Base-by-base conservation (phyloP, 176 grass and related monocot species). In the Melocanna baccifera region DNA sequence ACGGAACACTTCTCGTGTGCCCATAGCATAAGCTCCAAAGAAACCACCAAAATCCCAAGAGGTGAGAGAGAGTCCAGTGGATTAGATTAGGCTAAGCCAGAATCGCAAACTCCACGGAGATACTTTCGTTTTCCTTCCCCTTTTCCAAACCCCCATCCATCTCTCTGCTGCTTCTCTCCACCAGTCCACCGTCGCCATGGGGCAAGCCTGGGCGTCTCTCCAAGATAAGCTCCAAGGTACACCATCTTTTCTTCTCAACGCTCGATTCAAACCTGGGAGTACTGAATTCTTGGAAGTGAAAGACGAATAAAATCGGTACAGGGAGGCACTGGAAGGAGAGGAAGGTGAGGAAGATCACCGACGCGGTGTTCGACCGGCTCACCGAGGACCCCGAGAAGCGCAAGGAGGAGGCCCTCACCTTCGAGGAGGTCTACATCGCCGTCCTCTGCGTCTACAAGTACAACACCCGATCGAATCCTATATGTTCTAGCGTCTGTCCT, bases 381-480 rank as follows among this genome's bases (percentile, higher is more conserved):
- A 93, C 76, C 32, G 91, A 95, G 10, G 87, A 86, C 41, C 46
- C 79, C 51, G 22, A 57, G 72, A 79, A 65, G 79, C 87, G 62
- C 81, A 79, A 91, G 28, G 58, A 82, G 64, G 83, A 86, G 26
- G 91, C 87, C 0, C 89, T 99, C 78, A 86, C 91, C 69, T 98
- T 98, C 84, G 85, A 91, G 48, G 87, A 95, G 68, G 88, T 98
- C 76, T 95, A 98, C 83, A 93, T 96, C 86, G 91, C 96, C 85
- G 93, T 99, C 73, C 96, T 99, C 67, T 88, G 87, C 77, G 91
- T 96, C 67, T 99, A 99, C 91, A 99, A 99, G 96, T 99, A 94
- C 58, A n/a, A 4, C 36, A 20, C 1, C 69, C 1, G 8, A 15
- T 12, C 9, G 11, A 28, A 69, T 64, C 67, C 13, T 62, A 1